Base-by-base conservation (phyloP, 495 filamentous ascomycete genomes). In the Parmelia sp. region DNA sequence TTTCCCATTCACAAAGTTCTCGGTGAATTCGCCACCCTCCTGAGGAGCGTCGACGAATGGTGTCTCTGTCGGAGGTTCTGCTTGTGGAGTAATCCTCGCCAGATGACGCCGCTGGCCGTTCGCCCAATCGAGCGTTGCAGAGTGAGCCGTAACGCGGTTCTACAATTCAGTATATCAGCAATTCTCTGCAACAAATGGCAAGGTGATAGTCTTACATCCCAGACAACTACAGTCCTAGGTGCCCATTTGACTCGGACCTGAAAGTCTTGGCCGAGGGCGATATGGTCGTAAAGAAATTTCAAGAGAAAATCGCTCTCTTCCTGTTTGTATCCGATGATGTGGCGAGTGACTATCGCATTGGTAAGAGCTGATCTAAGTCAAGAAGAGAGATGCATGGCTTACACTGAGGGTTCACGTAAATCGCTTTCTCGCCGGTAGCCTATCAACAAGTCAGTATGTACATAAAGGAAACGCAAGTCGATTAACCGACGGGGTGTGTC, bases 401-500 rank as follows among this genome's bases (percentile, higher is more conserved):
- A 91, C 90, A 96, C 73, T 93, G 88, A 12, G 87, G 86, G 71
- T 95, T 96, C 53, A 96, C 86, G 68, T 84, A 96, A 12, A 96
- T 75, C 0, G 90, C 89, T 75, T 95, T 96, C 78, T 95, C 89
- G 15, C 92, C 89, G 0, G 90, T 93, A 5, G 75, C 47, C 49
- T 53, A 15, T 15, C 11, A 53, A 10, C 4, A 29, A 31, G 25
- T 53, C 25, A 53, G 14, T 31, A 53, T 53, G 25, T 1, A 53
- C 11, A 19, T 25, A 7, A n/a, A 29, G 15, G 49, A 17, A 53
- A 29, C 25, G 1, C 27, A 31, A 31, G 25, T 29, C 27, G 49
- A 31, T 15, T 1, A 2, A 31, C 49, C 14, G 3, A 53, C 83
- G 0, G 90, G 90, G 71, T 94, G 90, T 3, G 88, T 92, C n/a